Base-by-base conservation (phyloP, 495 filamentous ascomycete genomes). In the Oidiodendron maius region DNA sequence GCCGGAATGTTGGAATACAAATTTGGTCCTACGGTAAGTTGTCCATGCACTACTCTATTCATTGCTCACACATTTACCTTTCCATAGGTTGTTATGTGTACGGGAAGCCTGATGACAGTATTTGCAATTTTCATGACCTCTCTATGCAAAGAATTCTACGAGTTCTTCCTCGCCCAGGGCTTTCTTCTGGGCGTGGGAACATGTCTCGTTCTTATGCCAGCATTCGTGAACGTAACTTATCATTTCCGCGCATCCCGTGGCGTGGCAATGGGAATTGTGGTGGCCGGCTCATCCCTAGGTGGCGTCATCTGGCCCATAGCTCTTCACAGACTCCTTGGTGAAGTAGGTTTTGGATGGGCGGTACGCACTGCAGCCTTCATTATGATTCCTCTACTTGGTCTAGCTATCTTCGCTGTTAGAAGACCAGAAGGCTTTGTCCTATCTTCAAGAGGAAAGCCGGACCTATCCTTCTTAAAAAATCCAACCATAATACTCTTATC, bases 151-250 rank as follows among this genome's bases (percentile, higher is more conserved):
- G 52, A 74, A 43, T 83, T 80, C 60, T 90, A 78, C 76, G 85
- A 90, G 48, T 61, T 91, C 0, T 80, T 91, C 56, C 74, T 91
- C 2, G 73, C 85, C 0, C 87, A 91, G 55, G 86, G 84, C 4
- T 49, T 94, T 28, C 77, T 78, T 15, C 71, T 78, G 39, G 88
- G 89, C 0, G 55, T 93, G 26, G 86, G 84, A 2, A 80, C 78
- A 39, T 87, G 87, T 0, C 68, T 87, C n/a, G 70, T 87, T 54
- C 89, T 87, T 59, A 77, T 75, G 40, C 86, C 85, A 0, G 71
- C 75, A 0, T 62, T 90, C 34, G 74, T 84, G 0, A 58, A 90
- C 3, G 67, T 86, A 20, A 74, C 83, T 4, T 59, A 57, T 3
- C 51, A 52, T 35, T 68, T 66, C 25, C 16, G 36, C 1, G 18